These are phyloP conservation scores for Trichophyton equinum DNA, from an alignment of 2,329 filamentous ascomycete species.

Conservation along the genomic window DNA sequence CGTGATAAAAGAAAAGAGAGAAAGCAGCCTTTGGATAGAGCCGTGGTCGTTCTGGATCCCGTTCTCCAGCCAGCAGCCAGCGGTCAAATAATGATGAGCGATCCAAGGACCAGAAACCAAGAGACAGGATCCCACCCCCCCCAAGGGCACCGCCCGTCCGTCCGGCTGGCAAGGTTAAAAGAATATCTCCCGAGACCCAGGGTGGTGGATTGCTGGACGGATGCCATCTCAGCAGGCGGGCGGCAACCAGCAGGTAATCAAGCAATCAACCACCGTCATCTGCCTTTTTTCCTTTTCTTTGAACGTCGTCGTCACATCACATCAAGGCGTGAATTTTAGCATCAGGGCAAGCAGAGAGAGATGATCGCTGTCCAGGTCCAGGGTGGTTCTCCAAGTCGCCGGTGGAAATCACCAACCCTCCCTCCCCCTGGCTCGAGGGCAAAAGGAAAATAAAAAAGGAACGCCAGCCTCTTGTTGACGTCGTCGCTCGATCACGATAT, in stretches of 20 bases:
- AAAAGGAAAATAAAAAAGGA: neutral
- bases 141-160: neutral
- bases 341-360: neutral
- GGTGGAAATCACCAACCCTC: neutral
- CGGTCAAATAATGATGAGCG: no score
- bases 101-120: no score
- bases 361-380: neutral
- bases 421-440: neutral
- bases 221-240: neutral
- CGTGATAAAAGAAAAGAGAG: neutral
- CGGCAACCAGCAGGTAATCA: no score
- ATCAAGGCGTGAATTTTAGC: no score
- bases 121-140: neutral
- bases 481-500: neutral
- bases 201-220: neutral
- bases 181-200: conserved; percentile 3
- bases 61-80: no score
- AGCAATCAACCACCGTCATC: no score
- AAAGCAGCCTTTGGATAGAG: neutral
- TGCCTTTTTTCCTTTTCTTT: no score
- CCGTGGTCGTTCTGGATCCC: neutral
- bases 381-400: neutral
- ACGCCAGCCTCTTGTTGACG: neutral
- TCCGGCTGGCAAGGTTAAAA: neutral
- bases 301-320: no score